Percentiles rank a stretch among this genome's conserved stretches.
phyloP scores from a whole-genome alignment of 257 asterid genomes.

The Rhazya stricta region DNA sequence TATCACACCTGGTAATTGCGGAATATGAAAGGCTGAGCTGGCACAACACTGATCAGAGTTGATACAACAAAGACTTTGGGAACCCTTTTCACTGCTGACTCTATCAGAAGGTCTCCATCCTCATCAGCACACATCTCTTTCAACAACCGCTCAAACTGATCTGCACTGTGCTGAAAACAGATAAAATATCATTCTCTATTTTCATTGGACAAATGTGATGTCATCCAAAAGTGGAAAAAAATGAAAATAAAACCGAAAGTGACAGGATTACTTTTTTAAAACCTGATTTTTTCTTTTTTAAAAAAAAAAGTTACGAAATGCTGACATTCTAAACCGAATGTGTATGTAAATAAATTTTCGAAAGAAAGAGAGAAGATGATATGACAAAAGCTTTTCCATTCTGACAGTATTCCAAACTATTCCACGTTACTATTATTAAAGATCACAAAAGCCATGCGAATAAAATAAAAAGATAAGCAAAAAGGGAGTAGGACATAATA shows the following conservation, averaged over 20 bases:
- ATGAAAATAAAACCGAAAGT: no score
- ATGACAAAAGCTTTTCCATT: neutral
- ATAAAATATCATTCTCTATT: slow-evolving; percentile 27
- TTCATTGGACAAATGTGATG: slow-evolving; percentile 13
- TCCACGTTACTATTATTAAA: neutral
- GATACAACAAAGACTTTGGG: slow-evolving; percentile 97
- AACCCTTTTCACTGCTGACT: slow-evolving; percentile 79
- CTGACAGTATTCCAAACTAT: neutral
- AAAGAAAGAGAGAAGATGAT: neutral
- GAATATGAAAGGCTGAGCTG: slow-evolving; percentile 98
- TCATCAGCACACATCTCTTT: slow-evolving; percentile 95
- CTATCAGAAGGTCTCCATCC: slow-evolving; percentile 96
- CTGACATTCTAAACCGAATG: neutral
- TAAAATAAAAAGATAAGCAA: slow-evolving; percentile 15
- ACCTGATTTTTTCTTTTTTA: no score
- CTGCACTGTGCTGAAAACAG: slow-evolving; percentile 96
- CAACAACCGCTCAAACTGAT: slow-evolving; percentile 89
- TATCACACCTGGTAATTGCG: slow-evolving; percentile 90
- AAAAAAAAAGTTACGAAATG: no score
- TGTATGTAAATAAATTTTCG: neutral
- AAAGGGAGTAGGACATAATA: slow-evolving; percentile 15
- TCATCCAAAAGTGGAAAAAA: neutral
- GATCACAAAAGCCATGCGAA: neutral
- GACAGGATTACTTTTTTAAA: neutral
- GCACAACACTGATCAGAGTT: slow-evolving; percentile 85